These are phyloP conservation scores for Plasmodium gonderi DNA, from an alignment of 169 alveolate genomes.

Conservation along the genomic window DNA sequence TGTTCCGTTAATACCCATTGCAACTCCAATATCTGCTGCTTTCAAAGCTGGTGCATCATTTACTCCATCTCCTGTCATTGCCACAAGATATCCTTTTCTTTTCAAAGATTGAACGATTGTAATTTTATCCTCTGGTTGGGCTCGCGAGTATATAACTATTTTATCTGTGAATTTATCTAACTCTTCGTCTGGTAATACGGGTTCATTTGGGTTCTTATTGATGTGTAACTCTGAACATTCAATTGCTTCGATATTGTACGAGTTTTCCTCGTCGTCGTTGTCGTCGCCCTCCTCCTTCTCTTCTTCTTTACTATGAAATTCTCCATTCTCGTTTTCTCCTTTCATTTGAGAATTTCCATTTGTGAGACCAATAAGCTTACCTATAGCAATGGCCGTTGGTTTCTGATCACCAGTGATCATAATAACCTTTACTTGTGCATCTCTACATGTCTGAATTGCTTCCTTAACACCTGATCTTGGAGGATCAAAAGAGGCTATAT, in stretches of 20 bases:
- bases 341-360: neutral
- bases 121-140: constrained; percentile 92
- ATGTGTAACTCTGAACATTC: constrained; percentile 82
- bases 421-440: constrained; percentile 98
- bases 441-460: constrained; percentile 95
- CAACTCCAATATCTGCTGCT: constrained; percentile 98
- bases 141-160: constrained; percentile 90
- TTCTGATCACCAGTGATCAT: constrained; percentile 91
- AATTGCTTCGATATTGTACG: neutral
- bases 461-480: constrained; percentile 97
- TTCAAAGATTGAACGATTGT: constrained; percentile 90
- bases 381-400: constrained; percentile 83
- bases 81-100: constrained; percentile 93
- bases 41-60: constrained; percentile 99
- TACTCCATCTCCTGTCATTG: constrained; percentile 99
- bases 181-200: constrained; percentile 83
- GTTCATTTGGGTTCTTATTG: constrained; percentile 82
- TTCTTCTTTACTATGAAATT: too few species aligned
- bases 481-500: constrained; percentile 95
- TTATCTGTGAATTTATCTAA: constrained; percentile 85
- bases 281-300: neutral
- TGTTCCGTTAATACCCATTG: constrained; percentile 99
- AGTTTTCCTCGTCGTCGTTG: neutral
- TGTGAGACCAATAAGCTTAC: constrained; percentile 94
- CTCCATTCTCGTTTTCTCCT: neutral